These are phyloP conservation scores for Setaria italica DNA, from an alignment of 202 grass and related monocot species.

Conservation along the genomic window DNA sequence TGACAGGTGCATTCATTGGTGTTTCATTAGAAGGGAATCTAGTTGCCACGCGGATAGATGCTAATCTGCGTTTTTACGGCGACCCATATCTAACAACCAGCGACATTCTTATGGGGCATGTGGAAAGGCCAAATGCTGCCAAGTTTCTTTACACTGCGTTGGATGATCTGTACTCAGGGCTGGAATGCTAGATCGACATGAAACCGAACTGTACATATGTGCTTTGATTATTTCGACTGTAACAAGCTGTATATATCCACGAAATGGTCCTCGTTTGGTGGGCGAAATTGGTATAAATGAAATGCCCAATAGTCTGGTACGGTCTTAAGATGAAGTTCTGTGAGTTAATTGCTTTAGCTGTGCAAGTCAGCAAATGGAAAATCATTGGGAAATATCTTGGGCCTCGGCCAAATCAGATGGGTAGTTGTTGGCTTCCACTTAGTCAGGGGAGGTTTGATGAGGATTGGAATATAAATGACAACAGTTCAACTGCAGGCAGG, in stretches of 20 bases:
- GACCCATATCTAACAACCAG: constrained; percentile 81
- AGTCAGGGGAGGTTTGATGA: no score
- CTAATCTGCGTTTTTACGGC: constrained; percentile 82
- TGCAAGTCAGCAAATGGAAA: no score
- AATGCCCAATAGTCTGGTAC: background rate
- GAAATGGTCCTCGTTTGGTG: constrained; percentile 9
- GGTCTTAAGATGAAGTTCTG: background rate
- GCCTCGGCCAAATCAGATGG: no score
- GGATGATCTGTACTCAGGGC: constrained; percentile 61
- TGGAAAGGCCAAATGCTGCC: constrained; percentile 75
- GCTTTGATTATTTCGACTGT: constrained; percentile 1
- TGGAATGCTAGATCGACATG: constrained; percentile 42
- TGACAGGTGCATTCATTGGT: constrained; percentile 80
- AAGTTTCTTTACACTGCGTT: constrained; percentile 73
- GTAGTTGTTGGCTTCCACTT: no score
- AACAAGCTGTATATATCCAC: constrained; percentile 15
- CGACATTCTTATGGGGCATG: constrained; percentile 75
- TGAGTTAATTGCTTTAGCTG: no score
- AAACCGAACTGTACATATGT: constrained; percentile 31
- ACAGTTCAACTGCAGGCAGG: no score
- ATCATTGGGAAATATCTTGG: no score
- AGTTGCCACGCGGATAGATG: constrained; percentile 68
- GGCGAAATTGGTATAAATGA: background rate
- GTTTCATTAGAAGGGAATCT: constrained; percentile 90
- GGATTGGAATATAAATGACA: no score